Evolutionary conservation across 2,329 filamentous ascomycete species (phyloP), one percentile per base, ranked within the genome.

Genomic region (Tolypocladium pustulatum): DNA sequence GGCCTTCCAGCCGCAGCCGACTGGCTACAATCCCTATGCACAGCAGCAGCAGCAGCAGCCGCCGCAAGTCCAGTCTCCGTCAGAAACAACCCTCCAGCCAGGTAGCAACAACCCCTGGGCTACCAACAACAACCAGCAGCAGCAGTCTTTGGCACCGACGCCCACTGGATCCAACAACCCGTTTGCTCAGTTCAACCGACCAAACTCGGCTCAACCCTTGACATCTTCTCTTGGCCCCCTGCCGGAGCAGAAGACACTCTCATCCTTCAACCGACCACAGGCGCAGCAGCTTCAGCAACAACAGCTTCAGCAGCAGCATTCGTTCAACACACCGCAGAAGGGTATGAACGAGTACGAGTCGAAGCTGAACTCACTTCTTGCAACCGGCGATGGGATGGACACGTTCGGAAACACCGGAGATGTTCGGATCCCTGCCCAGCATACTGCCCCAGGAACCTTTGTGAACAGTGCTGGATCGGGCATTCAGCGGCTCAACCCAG

Each of bases 371-470:
- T 83, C 89, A 1, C 84, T 99, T 38, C 84, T 99, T 52, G 83
- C 91, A 3, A 85, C 82, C 30, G 92, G 94, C 63, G 94, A 99
- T 59, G 94, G 94, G 30, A 89, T 95, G 78, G 94, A 99, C 70
- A 99, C 94, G 0, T 99, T 95, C 71, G 94, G 94, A 64, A 99
- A 99, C 72, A 90, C 90, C n/a, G 94, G 94, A 65, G 90, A 97
- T 63, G 81, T 96, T 54, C 91, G 94, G 73, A 96, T 99, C 63
- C 94, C 94, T 1, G 87, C 94, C 2, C 94, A 99, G 71, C 94
- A 99, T 73, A 99, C 94, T 0, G 91, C 94, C 1, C 94, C 94
- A 0, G 94, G 93, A 32, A 95, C 90, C 0, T 99, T 97, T 71
- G 88, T 99, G 75, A 99, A 99, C 76, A 96, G 90, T 61, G 91